Evolutionary conservation across 768 basidiomycete genomes (phyloP).

Genomic region (Gloeostereum incarnatum): DNA sequence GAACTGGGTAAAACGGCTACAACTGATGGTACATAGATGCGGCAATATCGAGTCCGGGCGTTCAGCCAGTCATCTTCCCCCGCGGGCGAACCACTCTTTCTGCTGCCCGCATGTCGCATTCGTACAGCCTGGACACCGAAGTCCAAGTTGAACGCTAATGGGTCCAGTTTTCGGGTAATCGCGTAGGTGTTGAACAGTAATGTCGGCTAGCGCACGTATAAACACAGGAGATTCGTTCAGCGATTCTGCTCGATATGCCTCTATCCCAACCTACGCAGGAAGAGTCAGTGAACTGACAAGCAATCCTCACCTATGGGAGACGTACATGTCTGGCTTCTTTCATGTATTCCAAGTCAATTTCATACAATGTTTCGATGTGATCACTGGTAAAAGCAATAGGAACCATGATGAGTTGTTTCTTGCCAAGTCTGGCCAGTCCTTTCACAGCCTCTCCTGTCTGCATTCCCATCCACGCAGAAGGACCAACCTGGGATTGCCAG

Average conservation of each 20-base stretch:
- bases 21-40: too few relatives aligned
- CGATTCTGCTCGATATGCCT: slow-evolving; percentile 82
- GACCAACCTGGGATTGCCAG: slow-evolving; percentile 98
- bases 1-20: too few relatives aligned
- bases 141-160: slow-evolving; percentile 67
- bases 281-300: slow-evolving; percentile 10
- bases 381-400: slow-evolving; percentile 99
- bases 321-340: slow-evolving; percentile 86
- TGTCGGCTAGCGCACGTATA: slow-evolving; percentile 89
- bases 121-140: slow-evolving; percentile 92
- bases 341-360: slow-evolving; percentile 89
- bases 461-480: slow-evolving; percentile 97
- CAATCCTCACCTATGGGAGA: slow-evolving; percentile 7
- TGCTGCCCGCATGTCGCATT: slow-evolving; percentile 81
- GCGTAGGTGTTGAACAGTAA: slow-evolving; percentile 71
- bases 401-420: slow-evolving; percentile 72
- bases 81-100: slow-evolving; percentile 84
- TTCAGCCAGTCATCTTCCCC: slow-evolving; percentile 38
- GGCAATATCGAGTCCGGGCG: neutral
- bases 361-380: slow-evolving; percentile 97
- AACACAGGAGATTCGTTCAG: slow-evolving; percentile 96
- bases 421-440: slow-evolving; percentile 68
- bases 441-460: slow-evolving; percentile 90
- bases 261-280: slow-evolving; percentile 70
- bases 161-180: slow-evolving; percentile 47